phyloP scores from a whole-genome alignment of 768 basidiomycete species.

The Albatrellus ellisii region DNA sequence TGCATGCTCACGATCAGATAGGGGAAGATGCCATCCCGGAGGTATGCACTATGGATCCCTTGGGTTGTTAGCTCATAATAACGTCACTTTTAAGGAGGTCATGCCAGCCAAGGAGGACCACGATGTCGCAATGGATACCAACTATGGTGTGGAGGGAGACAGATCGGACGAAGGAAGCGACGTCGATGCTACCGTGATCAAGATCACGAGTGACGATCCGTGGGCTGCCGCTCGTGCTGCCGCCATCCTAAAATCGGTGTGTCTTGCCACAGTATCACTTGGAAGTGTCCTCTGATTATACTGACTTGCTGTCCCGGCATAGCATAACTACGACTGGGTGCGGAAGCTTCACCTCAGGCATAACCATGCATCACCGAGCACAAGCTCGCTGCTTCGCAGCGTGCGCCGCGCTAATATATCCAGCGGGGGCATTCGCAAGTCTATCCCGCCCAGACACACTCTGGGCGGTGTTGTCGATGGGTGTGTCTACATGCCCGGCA shows the following conservation, averaged over 20 bases:
- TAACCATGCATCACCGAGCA: constrained; percentile 14
- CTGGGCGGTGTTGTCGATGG: constrained; percentile 33
- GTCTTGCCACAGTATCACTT: constrained; percentile 16
- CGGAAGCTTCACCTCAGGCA: constrained; percentile 31
- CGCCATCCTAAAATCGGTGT: constrained; percentile 82
- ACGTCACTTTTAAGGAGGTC: no score
- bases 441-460: constrained; percentile 5
- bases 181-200: constrained; percentile 51
- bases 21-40: neutral
- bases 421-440: constrained; percentile 11
- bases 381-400: constrained; percentile 22
- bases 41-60: neutral
- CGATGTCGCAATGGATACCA: constrained; percentile 19
- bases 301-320: neutral
- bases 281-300: neutral
- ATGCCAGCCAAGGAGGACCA: constrained; percentile 13
- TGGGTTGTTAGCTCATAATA: no score
- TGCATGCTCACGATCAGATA: neutral
- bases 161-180: constrained; percentile 21
- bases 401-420: constrained; percentile 7
- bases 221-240: constrained; percentile 85
- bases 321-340: constrained; percentile 84
- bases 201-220: constrained; percentile 77
- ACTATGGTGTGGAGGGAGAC: constrained; percentile 28
- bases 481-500: constrained; percentile 40